A percentile compares a stretch with the other conserved stretches of the same genome.
Evolutionary conservation across 768 basidiomycete genomes (phyloP).

Genomic region (Zangia roseola): DNA sequence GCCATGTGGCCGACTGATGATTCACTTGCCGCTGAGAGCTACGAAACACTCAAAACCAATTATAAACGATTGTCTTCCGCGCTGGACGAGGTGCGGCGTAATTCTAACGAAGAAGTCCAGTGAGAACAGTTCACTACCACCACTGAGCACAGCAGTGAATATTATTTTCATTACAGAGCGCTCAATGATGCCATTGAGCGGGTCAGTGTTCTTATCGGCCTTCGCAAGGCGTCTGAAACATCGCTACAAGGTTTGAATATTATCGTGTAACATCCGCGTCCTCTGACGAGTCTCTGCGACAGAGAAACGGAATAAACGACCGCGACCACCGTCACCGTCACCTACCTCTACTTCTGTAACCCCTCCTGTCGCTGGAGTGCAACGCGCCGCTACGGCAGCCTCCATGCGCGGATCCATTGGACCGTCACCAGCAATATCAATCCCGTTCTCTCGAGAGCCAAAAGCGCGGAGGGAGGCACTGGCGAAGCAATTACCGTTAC

Average conservation of each 20-base stretch:
- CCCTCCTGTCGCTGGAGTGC: constrained; percentile 21
- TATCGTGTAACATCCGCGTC: not conserved
- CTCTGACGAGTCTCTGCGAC: constrained; percentile 1
- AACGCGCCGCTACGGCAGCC: constrained; percentile 14
- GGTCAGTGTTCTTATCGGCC: constrained; percentile 64
- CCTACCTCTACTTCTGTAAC: constrained; percentile 47
- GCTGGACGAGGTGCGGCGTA: constrained; percentile 58
- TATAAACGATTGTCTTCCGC: constrained; percentile 62
- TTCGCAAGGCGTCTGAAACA: constrained; percentile 69
- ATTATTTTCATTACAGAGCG: constrained; percentile 43
- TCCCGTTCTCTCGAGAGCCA: constrained; percentile 61
- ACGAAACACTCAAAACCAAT: constrained; percentile 59
- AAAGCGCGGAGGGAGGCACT: constrained; percentile 65
- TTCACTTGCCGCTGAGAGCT: constrained; percentile 61
- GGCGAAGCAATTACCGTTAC: constrained; percentile 62
- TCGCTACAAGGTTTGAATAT: constrained; percentile 49
- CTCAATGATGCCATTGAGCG: constrained; percentile 72
- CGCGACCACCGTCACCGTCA: constrained; percentile 66
- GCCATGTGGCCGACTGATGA: constrained; percentile 73
- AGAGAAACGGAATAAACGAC: constrained; percentile 81
- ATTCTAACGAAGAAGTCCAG: constrained; percentile 64
- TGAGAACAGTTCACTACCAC: constrained; percentile 33
- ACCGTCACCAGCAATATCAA: constrained; percentile 41
- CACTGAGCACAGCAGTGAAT: constrained; percentile 3
- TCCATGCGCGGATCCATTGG: constrained; percentile 56